Percentiles rank a stretch among this genome's conserved stretches.
Conservation (phyloP, 1,139 yeast genomes). For the Arxiozyma slooffiae region DNA sequence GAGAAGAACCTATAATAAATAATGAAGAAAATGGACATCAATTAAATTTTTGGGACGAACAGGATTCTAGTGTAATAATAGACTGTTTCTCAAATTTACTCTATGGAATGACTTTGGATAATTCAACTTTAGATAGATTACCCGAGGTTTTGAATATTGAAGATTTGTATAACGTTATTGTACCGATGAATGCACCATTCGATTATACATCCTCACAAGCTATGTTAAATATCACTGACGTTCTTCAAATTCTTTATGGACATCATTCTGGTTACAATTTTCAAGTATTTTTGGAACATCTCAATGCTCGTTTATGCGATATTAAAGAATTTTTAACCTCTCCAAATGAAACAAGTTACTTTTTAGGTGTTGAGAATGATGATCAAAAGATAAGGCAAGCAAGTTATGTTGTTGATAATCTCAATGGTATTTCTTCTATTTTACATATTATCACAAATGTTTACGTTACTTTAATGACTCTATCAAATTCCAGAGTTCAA, state of each 20-base stretch:
- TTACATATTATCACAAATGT: slow-evolving; percentile 43
- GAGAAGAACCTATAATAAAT: slow-evolving; percentile 34
- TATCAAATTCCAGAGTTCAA: slow-evolving; percentile 40
- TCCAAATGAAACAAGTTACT: slow-evolving; percentile 30
- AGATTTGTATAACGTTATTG: slow-evolving; percentile 36
- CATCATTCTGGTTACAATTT: slow-evolving; percentile 44
- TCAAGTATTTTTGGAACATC: slow-evolving; percentile 28
- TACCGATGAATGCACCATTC: slow-evolving; percentile 45
- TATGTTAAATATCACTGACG: slow-evolving; percentile 43
- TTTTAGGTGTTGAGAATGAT: slow-evolving; percentile 29
- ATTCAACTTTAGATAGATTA: slow-evolving; percentile 38
- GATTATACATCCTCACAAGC: slow-evolving; percentile 52
- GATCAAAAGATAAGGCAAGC: slow-evolving; percentile 20
- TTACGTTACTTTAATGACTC: slow-evolving; percentile 42
- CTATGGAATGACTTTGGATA: slow-evolving; percentile 29
- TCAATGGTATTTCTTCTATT: slow-evolving; percentile 35
- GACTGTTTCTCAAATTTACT: slow-evolving; percentile 29
- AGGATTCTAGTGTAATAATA: slow-evolving; percentile 22
- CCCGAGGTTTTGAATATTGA: slow-evolving; percentile 36
- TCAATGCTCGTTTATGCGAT: slow-evolving; percentile 28
- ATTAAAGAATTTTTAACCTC: slow-evolving; percentile 34
- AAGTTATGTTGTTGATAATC: slow-evolving; percentile 24
- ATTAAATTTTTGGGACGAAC: slow-evolving; percentile 46
- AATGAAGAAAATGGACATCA: slow-evolving; percentile 35
- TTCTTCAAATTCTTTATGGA: slow-evolving; percentile 48